Conservation (phyloP, 2,329 filamentous ascomycete genomes). For the Curvularia eragrostidis region DNA sequence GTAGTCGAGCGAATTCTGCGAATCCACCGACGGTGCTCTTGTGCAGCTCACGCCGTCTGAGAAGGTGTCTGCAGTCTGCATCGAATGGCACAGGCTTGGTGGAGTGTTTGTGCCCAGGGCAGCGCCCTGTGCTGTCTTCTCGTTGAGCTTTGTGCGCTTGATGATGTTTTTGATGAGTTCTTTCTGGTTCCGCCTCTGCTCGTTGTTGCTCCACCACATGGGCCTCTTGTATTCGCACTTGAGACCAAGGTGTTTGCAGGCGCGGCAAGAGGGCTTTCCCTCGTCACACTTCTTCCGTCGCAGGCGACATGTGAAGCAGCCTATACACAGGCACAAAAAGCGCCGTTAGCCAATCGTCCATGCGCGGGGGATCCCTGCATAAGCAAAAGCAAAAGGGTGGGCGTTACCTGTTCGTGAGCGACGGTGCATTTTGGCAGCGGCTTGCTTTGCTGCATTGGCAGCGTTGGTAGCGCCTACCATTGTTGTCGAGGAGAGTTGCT, state of each 20-base stretch:
- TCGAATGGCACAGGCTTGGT: constrained; percentile 79
- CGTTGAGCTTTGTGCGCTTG: constrained; percentile 92
- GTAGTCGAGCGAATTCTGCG: constrained; percentile 70
- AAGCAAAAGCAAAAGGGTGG: constrained; percentile 27
- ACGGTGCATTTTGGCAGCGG: constrained; percentile 86
- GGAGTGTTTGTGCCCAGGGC: constrained; percentile 66
- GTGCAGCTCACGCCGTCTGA: constrained; percentile 74
- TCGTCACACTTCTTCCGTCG: constrained; percentile 75
- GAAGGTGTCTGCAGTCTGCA: constrained; percentile 80
- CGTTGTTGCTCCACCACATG: constrained; percentile 96
- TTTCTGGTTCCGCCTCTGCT: constrained; percentile 84
- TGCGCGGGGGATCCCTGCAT: constrained; percentile 47
- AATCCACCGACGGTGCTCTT: constrained; percentile 79
- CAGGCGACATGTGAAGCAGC: constrained; percentile 71
- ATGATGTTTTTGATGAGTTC: constrained; percentile 97
- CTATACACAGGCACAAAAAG: constrained; percentile 48
- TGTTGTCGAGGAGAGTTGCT: constrained; percentile 50
- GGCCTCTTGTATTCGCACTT: constrained; percentile 96
- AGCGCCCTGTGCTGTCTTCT: constrained; percentile 71
- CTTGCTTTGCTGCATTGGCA: constrained; percentile 59
- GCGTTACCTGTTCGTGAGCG: constrained; percentile 90
- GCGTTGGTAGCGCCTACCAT: constrained; percentile 58
- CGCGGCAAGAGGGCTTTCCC: constrained; percentile 67
- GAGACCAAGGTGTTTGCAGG: constrained; percentile 76
- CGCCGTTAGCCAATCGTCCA: constrained; percentile 47